Base-by-base conservation (phyloP, 225 moss, liverwort and hornwort genomes). In the Ulota crispa region DNA sequence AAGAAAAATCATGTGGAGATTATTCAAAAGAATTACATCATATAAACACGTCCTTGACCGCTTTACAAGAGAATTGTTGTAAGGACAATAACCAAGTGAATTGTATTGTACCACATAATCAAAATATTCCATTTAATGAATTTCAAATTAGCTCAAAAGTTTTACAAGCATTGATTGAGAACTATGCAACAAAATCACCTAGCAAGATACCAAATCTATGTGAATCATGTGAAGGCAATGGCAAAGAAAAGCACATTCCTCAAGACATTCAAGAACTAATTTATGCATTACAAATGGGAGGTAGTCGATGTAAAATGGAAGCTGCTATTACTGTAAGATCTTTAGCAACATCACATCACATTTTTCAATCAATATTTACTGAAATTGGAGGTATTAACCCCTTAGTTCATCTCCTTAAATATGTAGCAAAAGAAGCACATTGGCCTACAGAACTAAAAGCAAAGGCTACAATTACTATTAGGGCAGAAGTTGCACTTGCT, bases 401-500 rank as follows among this genome's bases (percentile, higher is more conserved):
- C 37, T 73, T 95, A 23, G 88, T 95, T 30, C 79, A 90, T 65
- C 92, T 95, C 27, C 81, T 95, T 1, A 90, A 80, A 84, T 89
- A 95, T 80, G 53, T 64, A 69, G 90, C 94, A 23, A n/a, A 89
- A 79, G 94, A 95, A 72, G 50, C 76, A 16, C 88, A 95, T 71
- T 95, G 94, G 94, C 94, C 93, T 62, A 42, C n/a, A 0, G 92
- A 95, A 82, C 86, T 95, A 59, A 82, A 71, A 84, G 80, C 89
- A 32, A 95, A 93, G n/a, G 92, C 94, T 61, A 93, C 90, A 64
- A 93, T 95, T 32, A 95, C 88, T 52, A 83, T 95, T 18, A 85
- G 92, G 54, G 94, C 90, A 54, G 94, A 95, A 82, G 94, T 87
- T 24, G 92, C 93, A 43, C 87, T 95, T 77, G 94, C 94, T 24